Conservation (phyloP, 768 basidiomycete genomes). For the Collybia sordida region DNA sequence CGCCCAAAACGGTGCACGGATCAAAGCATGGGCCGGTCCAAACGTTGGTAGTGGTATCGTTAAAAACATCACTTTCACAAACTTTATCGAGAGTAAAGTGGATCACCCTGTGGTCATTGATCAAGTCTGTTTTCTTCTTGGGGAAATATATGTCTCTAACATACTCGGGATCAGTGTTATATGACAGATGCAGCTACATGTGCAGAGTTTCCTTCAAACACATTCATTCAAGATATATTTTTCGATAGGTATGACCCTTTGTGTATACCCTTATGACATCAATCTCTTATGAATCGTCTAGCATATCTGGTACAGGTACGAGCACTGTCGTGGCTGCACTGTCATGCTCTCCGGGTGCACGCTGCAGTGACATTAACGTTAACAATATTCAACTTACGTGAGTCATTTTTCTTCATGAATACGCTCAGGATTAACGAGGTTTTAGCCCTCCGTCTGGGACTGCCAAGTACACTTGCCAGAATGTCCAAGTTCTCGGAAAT, state of each 20-base stretch:
- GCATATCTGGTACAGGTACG: constrained; percentile 58
- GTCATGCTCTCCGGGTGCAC: constrained; percentile 54
- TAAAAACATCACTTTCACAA: constrained; percentile 53
- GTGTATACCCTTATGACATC: not conserved
- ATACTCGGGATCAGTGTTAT: constrained; percentile 41
- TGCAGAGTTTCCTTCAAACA: constrained; percentile 54
- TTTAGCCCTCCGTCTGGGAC: constrained; percentile 38
- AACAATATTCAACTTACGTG: constrained; percentile 45
- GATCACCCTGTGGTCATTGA: constrained; percentile 62
- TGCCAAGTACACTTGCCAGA: constrained; percentile 52
- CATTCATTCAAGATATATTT: constrained; percentile 54
- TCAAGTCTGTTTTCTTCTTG: constrained; percentile 32
- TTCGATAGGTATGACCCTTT: constrained; percentile 43
- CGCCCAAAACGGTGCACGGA: constrained; percentile 65
- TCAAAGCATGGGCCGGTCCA: constrained; percentile 66
- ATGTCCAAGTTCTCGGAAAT: constrained; percentile 46
- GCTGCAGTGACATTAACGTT: constrained; percentile 49
- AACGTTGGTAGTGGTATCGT: constrained; percentile 59
- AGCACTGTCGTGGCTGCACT: constrained; percentile 52
- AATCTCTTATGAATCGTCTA: constrained; percentile 18
- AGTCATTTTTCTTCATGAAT: constrained; percentile 14
- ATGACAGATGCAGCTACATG: constrained; percentile 45
- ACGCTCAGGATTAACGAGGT: not conserved
- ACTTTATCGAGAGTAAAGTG: constrained; percentile 51
- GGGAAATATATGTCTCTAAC: not conserved